Evolutionary conservation across 2,329 filamentous ascomycete species (phyloP).

Genomic region (Sporothrix humicola): DNA sequence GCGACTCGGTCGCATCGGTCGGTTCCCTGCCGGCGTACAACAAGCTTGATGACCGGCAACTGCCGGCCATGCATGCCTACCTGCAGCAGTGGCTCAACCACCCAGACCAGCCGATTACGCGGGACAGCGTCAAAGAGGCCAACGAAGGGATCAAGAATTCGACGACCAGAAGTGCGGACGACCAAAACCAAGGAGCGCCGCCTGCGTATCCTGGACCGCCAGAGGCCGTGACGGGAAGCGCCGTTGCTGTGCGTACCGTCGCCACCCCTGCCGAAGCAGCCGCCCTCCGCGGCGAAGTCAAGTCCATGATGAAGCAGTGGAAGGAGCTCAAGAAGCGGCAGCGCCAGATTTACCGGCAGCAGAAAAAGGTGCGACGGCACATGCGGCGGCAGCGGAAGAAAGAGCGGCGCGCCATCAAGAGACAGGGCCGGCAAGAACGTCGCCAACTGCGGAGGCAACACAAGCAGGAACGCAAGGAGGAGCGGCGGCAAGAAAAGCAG

Average conservation of each 20-base stretch:
- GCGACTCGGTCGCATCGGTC: constrained; percentile 51
- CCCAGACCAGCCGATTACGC: constrained; percentile 57
- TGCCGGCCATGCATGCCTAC: constrained; percentile 53
- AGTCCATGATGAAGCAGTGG: constrained; percentile 52
- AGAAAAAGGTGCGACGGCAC: constrained; percentile 41
- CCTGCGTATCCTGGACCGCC: constrained; percentile 1
- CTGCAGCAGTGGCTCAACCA: constrained; percentile 57
- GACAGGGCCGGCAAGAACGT: constrained; percentile 20
- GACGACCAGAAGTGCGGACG: neutral
- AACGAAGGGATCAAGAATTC: constrained; percentile 34
- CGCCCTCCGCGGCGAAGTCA: constrained; percentile 49
- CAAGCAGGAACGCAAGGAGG: constrained; percentile 1
- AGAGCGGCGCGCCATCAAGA: neutral
- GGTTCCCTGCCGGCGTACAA: constrained; percentile 62
- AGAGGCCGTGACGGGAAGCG: neutral
- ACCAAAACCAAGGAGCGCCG: neutral
- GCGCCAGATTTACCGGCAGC: constrained; percentile 43
- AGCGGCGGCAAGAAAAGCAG: constrained; percentile 10
- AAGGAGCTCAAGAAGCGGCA: constrained; percentile 50
- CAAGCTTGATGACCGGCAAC: constrained; percentile 55
- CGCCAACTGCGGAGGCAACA: constrained; percentile 21
- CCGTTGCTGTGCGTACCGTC: neutral
- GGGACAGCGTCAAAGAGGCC: constrained; percentile 50
- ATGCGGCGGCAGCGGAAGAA: constrained; percentile 18
- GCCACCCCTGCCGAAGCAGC: neutral